Percentiles rank a stretch among this genome's conserved stretches.
Evolutionary conservation across 2,329 filamentous ascomycete genomes (phyloP).

Genomic region (Emericellopsis atlantica): DNA sequence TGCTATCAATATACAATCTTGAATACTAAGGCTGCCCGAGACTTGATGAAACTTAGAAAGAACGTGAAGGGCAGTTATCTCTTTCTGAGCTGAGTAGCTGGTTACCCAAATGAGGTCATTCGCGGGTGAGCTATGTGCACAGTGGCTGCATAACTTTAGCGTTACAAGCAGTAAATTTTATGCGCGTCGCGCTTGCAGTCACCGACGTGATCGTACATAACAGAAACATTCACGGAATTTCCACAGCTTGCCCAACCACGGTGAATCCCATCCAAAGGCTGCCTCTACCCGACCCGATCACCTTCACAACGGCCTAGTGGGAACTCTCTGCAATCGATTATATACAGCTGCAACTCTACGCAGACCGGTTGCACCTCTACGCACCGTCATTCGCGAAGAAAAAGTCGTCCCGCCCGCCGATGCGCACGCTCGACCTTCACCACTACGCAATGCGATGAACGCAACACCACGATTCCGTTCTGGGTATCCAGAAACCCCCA

Average conservation of each 20-base stretch:
- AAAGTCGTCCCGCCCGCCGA: too few species aligned
- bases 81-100: too few species aligned
- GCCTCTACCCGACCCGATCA: constrained; percentile 47
- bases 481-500: constrained; percentile 67
- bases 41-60: too few species aligned
- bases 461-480: constrained; percentile 71
- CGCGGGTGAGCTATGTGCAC: not conserved
- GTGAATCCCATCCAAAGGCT: not conserved
- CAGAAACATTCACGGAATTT: constrained; percentile 1
- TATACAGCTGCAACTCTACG: too few species aligned
- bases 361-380: too few species aligned
- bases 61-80: too few species aligned
- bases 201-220: not conserved
- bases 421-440: not conserved
- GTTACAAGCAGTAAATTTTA: not conserved
- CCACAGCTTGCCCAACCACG: not conserved
- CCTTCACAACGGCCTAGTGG: not conserved
- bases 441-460: constrained; percentile 59
- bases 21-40: too few species aligned
- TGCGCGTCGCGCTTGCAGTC: constrained; percentile 1
- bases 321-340: too few species aligned
- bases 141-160: not conserved
- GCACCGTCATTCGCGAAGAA: not conserved
- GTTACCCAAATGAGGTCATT: too few species aligned
- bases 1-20: too few species aligned